Conservation (phyloP, 1,284 basidiomycete species). For the Coriolopsis trogii region DNA sequence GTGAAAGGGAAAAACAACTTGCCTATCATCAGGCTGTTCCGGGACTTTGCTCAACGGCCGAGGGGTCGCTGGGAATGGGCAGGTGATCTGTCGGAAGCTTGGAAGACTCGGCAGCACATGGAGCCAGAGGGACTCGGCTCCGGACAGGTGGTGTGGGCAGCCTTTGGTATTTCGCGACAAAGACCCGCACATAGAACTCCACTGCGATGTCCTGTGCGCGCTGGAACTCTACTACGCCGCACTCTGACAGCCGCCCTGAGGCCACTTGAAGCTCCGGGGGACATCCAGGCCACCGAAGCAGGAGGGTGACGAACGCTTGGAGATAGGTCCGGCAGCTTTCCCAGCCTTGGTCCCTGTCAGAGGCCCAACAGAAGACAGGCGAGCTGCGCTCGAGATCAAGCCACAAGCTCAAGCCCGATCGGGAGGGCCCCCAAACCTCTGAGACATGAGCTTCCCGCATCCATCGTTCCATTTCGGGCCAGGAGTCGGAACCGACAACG, state of each 20-base stretch:
- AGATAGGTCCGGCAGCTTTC: background rate
- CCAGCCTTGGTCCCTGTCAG: background rate
- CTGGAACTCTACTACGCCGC: background rate
- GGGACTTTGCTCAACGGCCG: background rate
- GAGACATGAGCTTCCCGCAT: background rate
- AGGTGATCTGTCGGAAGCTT: background rate
- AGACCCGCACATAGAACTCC: background rate
- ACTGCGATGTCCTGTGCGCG: background rate
- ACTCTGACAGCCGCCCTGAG: background rate
- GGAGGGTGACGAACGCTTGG: background rate
- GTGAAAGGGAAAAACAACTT: too few relatives aligned
- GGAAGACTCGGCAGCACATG: background rate
- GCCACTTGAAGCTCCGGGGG: background rate
- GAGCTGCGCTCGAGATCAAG: background rate
- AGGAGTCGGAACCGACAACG: background rate
- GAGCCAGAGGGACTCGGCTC: background rate
- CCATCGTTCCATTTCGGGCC: slow-evolving; percentile 1
- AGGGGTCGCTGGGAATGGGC: background rate
- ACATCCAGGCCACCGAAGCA: background rate
- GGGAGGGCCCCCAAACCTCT: background rate
- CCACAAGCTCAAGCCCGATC: background rate
- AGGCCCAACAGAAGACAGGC: background rate
- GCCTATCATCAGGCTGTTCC: too few relatives aligned
- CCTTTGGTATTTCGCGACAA: background rate
- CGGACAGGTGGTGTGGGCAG: background rate